A percentile compares a stretch with the other conserved stretches of the same genome.
These are phyloP conservation scores for Eremochloa ophiuroides DNA, from an alignment of 176 grass and related monocot genomes.

Conservation along the genomic window DNA sequence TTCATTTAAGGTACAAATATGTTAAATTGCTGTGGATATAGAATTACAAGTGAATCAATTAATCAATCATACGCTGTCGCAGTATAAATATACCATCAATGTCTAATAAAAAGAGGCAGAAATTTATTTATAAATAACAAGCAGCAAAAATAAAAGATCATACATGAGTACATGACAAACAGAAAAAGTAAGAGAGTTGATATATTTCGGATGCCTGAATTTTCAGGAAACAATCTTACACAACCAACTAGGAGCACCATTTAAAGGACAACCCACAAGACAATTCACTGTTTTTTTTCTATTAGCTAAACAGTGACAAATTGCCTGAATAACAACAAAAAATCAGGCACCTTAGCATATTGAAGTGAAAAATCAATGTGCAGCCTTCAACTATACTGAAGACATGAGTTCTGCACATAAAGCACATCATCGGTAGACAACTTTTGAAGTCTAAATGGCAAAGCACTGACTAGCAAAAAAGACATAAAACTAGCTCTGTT, in stretches of 20 bases:
- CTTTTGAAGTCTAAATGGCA: constrained; percentile 5
- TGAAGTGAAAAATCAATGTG: background rate
- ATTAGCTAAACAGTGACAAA: background rate
- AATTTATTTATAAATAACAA: background rate
- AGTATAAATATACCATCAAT: background rate
- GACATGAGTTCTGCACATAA: background rate
- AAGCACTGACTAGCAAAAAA: background rate
- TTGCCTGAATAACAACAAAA: background rate
- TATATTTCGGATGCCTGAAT: background rate
- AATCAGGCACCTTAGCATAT: background rate
- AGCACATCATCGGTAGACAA: background rate
- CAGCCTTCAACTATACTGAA: background rate
- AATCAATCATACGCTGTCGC: background rate
- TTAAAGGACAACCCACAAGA: background rate
- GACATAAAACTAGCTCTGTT: background rate
- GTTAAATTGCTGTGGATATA: background rate
- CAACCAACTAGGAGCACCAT: background rate
- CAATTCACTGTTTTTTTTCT: background rate
- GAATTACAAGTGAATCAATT: background rate
- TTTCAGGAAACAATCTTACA: background rate
- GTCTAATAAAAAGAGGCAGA: background rate
- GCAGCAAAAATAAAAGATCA: background rate
- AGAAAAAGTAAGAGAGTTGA: background rate
- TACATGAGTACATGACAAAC: background rate
- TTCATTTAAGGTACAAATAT: background rate